phyloP scores from a whole-genome alignment of 306 rosid species.

The Trichosanthes cucumerina region DNA sequence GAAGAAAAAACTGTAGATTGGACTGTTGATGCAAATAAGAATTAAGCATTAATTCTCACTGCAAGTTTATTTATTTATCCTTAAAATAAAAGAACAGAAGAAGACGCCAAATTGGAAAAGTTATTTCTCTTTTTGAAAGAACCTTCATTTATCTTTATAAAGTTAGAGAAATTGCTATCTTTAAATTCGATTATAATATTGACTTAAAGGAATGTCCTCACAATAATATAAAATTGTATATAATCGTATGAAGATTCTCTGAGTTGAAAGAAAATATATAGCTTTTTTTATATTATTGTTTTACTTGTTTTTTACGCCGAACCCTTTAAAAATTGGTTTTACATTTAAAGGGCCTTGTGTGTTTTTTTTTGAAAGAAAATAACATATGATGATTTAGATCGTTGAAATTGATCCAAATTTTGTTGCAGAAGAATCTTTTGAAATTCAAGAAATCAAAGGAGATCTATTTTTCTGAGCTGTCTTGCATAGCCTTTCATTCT shows the following conservation, averaged over 20 bases:
- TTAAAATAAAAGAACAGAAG: neutral
- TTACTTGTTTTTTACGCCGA: neutral
- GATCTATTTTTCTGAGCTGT: neutral
- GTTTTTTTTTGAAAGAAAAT: neutral
- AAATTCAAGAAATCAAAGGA: neutral
- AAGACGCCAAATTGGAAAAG: neutral
- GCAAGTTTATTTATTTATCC: neutral
- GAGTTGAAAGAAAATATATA: neutral
- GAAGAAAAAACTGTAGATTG: neutral
- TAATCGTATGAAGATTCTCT: neutral
- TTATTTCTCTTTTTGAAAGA: constrained; percentile 4
- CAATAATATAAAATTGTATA: neutral
- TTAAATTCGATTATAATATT: neutral
- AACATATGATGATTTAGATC: neutral
- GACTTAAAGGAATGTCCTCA: neutral
- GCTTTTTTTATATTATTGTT: neutral
- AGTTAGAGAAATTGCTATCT: neutral
- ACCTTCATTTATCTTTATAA: constrained; percentile 3
- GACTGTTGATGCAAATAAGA: neutral
- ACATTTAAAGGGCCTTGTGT: neutral
- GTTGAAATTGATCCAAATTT: neutral
- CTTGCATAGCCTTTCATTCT: constrained; percentile 1
- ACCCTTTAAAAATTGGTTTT: neutral
- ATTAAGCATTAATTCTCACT: constrained; percentile 6
- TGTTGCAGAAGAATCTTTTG: neutral